Evolutionary conservation across 202 grass and related monocot genomes (phyloP).

Genomic region (Panicum virgatum): DNA sequence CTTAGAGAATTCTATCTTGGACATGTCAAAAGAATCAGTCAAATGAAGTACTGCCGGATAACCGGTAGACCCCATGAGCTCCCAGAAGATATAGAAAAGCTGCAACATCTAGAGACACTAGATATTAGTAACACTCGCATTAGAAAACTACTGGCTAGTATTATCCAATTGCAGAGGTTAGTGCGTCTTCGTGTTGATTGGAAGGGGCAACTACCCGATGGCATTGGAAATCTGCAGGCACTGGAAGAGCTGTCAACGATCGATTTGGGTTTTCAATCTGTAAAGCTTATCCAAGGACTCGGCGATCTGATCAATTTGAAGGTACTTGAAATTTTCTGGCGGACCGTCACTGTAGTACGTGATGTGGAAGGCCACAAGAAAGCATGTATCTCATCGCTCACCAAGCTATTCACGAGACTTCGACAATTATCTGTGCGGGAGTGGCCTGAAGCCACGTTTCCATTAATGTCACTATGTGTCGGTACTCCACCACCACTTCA

Average conservation of each 20-base stretch:
- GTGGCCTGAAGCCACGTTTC: background rate
- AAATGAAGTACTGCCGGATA: conserved; percentile 11
- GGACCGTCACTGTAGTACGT: background rate
- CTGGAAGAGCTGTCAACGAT: background rate
- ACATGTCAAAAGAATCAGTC: background rate
- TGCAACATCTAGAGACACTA: conserved; percentile 15
- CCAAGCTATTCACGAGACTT: background rate
- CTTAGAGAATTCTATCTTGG: background rate
- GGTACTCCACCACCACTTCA: background rate
- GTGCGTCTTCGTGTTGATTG: background rate
- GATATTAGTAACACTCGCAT: background rate
- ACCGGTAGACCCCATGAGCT: background rate
- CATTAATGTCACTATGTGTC: background rate
- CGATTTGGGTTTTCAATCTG: background rate
- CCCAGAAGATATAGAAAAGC: background rate
- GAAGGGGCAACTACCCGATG: background rate
- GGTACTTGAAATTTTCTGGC: background rate
- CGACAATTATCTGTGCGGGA: background rate
- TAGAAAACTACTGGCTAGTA: background rate
- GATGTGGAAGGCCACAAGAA: background rate
- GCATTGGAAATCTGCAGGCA: background rate
- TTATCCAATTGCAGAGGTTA: conserved; percentile 13
- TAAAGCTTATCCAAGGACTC: background rate
- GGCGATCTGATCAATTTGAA: background rate
- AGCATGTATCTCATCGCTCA: background rate